phyloP scores from a whole-genome alignment of 495 filamentous ascomycete genomes.

The Trichocladium uniseriatum region DNA sequence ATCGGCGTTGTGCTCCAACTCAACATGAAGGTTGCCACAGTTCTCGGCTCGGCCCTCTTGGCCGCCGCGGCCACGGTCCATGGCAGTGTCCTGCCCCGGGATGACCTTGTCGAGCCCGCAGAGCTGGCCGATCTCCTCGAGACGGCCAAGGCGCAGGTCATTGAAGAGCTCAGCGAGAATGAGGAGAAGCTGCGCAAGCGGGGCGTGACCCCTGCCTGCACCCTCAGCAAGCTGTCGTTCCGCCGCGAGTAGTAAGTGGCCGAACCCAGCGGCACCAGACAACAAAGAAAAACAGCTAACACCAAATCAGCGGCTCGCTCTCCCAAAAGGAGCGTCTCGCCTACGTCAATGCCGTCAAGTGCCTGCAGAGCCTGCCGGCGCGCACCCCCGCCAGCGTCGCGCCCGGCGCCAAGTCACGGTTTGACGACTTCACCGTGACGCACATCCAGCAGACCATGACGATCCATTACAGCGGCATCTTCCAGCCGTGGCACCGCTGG shows the following conservation, averaged over 20 bases:
- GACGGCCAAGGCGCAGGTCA: slow-evolving; percentile 5
- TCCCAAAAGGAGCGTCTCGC: slow-evolving; percentile 37
- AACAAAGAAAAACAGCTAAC: no score
- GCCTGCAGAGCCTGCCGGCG: slow-evolving; percentile 46
- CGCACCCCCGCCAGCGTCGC: slow-evolving; percentile 32
- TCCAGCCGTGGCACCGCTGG: slow-evolving; percentile 65
- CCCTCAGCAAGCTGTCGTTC: slow-evolving; percentile 6
- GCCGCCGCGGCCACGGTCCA: slow-evolving; percentile 1
- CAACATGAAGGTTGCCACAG: slow-evolving; percentile 3
- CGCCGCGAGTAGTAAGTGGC: slow-evolving; percentile 17
- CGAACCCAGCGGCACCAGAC: no score
- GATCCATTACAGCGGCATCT: slow-evolving; percentile 58
- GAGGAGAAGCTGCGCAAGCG: slow-evolving; percentile 9
- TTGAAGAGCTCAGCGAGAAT: not conserved
- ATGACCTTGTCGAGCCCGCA: not conserved
- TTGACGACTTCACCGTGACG: slow-evolving; percentile 61
- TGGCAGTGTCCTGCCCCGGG: not conserved
- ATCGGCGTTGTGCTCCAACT: not conserved
- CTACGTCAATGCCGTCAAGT: slow-evolving; percentile 57
- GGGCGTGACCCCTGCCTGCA: slow-evolving; percentile 7
- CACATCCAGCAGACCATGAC: slow-evolving; percentile 55
- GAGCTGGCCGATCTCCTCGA: slow-evolving; percentile 2
- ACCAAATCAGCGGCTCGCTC: slow-evolving; percentile 43
- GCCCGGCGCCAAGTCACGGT: slow-evolving; percentile 36
- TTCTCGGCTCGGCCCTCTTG: slow-evolving; percentile 6